Base-by-base conservation (phyloP, 768 basidiomycete genomes). In the Xerocomus brunneocitrinus region DNA sequence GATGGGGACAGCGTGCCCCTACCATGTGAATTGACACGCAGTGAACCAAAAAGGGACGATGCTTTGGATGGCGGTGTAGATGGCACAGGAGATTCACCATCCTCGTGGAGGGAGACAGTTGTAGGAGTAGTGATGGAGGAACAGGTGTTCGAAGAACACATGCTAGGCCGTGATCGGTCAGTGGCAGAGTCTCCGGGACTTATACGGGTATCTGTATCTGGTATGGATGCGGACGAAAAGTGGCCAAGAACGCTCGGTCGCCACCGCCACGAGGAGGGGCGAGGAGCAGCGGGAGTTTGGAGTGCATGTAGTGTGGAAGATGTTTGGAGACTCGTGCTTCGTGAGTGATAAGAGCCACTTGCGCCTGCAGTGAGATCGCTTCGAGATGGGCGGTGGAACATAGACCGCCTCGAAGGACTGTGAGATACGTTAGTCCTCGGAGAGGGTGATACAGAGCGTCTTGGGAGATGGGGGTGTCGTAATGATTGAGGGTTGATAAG, bases 201-300 rank as follows among this genome's bases (percentile, higher is more conserved):
- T 46, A 74, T 62, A 47, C 69, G 78, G 46, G 71, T 57, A 62
- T 75, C 78, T 41, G 71, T 58, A 60, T 75, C 77, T 40, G 78
- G 71, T 30, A 71, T 64, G 47, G 80, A 76, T 49, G 75, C 60
- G 50, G 79, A 75, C 28, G 78, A 71, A 62, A 87, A 87, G 58
- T 87, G 81, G 6, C 80, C 82, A 24, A 86, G 67, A 24, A 88
- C 79, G 56, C 77, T 82, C 10, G 86, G 83, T n/a, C 83, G 76
- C 80, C 80, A 84, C 67, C 71, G 79, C 47, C 79, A 73, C 10
- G 70, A 64, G 28, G 64, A 61, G 43, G 40, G 13, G 22, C 54
- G 59, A 30, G 59, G 58, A 27, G 30, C 27, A 30, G 47, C 55
- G 6, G 51, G 51, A 19, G 44, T 49, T 30, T 48, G 52, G 9